Percentiles rank a stretch among this genome's conserved stretches.
These are phyloP conservation scores for Physocladia obscura DNA, from an alignment of 192 early-diverging fungal species.

Conservation along the genomic window DNA sequence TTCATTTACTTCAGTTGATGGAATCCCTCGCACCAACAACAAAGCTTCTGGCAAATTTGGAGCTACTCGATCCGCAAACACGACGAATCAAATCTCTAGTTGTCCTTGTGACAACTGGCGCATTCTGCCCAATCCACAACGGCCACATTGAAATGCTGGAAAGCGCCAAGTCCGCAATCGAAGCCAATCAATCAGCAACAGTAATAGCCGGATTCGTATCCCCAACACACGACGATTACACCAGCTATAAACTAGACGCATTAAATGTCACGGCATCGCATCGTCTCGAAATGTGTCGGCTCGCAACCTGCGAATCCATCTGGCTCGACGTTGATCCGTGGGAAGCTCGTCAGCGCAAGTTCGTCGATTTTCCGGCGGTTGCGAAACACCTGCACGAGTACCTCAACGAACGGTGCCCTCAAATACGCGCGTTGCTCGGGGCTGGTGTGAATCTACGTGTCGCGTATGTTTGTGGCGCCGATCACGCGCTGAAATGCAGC, in stretches of 20 bases:
- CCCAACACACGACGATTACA: conserved; percentile 1
- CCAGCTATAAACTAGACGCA: neutral
- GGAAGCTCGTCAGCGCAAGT: neutral
- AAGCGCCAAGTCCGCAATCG: neutral
- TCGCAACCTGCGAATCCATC: neutral
- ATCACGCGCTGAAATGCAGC: neutral
- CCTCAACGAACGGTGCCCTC: neutral
- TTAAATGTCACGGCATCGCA: neutral
- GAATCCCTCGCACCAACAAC: neutral
- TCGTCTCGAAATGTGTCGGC: neutral
- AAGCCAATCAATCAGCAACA: neutral
- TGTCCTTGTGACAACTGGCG: neutral
- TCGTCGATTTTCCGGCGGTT: neutral
- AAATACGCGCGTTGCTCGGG: neutral
- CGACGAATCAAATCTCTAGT: neutral
- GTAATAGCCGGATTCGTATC: neutral
- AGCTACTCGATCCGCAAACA: neutral
- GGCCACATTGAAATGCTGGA: neutral
- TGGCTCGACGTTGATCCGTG: neutral
- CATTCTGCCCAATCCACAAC: neutral
- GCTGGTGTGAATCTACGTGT: neutral
- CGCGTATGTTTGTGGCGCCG: neutral
- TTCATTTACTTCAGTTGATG: too few relatives aligned
- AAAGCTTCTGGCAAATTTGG: neutral
- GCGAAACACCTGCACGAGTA: neutral